Conservation (phyloP, 495 filamentous ascomycete species). For the Penicillium antarcticum region DNA sequence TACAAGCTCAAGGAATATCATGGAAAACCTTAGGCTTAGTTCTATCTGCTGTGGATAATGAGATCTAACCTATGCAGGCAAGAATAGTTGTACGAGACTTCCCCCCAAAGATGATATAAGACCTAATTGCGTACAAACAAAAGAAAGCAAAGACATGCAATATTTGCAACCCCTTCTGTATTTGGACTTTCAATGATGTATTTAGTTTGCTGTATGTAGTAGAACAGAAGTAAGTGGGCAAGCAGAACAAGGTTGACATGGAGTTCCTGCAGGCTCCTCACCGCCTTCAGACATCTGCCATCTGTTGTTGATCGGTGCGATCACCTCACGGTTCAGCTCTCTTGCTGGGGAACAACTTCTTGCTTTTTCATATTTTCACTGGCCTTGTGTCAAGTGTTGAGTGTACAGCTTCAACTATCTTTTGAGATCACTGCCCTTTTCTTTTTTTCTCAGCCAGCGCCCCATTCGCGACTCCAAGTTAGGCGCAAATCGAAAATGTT, state of each 20-base stretch:
- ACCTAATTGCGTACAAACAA: no score
- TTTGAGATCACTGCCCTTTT: background rate
- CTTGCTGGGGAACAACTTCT: background rate
- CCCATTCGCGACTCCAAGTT: slow-evolving; percentile 2
- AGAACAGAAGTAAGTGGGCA: no score
- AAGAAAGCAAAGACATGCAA: no score
- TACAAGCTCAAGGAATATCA: background rate
- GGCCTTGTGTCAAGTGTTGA: background rate
- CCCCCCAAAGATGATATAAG: no score
- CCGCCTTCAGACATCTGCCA: background rate
- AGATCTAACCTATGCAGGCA: no score
- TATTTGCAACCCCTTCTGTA: no score
- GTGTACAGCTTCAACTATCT: background rate
- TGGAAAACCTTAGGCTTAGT: no score
- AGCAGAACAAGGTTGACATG: background rate
- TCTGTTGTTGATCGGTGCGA: background rate
- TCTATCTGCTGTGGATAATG: no score
- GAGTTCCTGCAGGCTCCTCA: background rate
- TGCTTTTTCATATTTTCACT: background rate
- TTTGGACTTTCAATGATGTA: background rate
- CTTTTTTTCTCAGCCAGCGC: slow-evolving; percentile 1
- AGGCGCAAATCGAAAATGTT: slow-evolving; percentile 52
- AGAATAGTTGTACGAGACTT: no score
- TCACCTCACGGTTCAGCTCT: background rate
- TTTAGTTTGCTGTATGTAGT: background rate